Percentiles rank a stretch among this genome's conserved stretches.
phyloP scores from a whole-genome alignment of 306 rosid genomes.

The Fragaria nilgerrensis region DNA sequence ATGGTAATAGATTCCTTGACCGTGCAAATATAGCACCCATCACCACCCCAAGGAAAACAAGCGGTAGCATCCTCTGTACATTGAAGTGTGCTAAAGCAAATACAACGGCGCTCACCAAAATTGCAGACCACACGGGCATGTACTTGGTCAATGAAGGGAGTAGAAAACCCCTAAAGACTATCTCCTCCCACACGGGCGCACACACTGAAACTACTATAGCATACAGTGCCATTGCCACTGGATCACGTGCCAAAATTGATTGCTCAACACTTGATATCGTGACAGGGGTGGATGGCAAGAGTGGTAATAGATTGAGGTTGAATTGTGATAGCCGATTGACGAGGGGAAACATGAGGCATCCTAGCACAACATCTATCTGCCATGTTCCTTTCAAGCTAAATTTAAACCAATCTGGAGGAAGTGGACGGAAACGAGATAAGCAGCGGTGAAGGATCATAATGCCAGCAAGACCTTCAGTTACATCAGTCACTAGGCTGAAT shows the following conservation, averaged over 20 bases:
- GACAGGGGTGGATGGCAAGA: slow-evolving; percentile 76
- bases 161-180: slow-evolving; percentile 89
- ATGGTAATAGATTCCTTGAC: slow-evolving; percentile 83
- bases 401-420: slow-evolving; percentile 92
- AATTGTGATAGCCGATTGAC: slow-evolving; percentile 80
- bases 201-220: slow-evolving; percentile 79
- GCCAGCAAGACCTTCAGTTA: slow-evolving; percentile 85
- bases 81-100: slow-evolving; percentile 95
- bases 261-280: slow-evolving; percentile 88
- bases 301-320: slow-evolving; percentile 77
- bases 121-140: slow-evolving; percentile 93
- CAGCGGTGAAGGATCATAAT: slow-evolving; percentile 72
- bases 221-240: slow-evolving; percentile 80
- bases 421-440: slow-evolving; percentile 80
- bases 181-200: slow-evolving; percentile 98
- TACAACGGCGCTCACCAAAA: slow-evolving; percentile 80
- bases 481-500: slow-evolving; percentile 84
- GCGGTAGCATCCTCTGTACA: slow-evolving; percentile 91
- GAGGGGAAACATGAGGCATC: slow-evolving; percentile 90
- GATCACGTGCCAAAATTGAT: slow-evolving; percentile 87
- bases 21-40: slow-evolving; percentile 86
- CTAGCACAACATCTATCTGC: slow-evolving; percentile 75
- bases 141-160: slow-evolving; percentile 91
- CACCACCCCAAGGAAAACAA: slow-evolving; percentile 85
- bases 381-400: slow-evolving; percentile 80